Conservation (phyloP, 1,139 yeast genomes). For the Saccharomyces uvarum region DNA sequence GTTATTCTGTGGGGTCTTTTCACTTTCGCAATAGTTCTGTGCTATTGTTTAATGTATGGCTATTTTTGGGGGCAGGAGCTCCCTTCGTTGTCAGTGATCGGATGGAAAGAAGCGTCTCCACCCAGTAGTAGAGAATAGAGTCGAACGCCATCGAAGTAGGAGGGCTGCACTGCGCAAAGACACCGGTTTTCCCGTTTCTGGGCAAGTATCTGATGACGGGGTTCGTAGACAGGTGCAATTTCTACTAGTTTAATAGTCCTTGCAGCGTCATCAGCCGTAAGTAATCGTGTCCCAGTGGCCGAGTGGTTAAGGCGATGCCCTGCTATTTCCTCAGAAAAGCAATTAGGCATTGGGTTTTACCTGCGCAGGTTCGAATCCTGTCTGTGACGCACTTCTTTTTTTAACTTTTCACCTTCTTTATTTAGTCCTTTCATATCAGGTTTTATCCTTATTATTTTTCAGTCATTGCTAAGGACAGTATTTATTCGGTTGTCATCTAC, state of each 20-base stretch:
- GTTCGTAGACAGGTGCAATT: too few species aligned
- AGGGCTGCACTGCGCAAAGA: too few species aligned
- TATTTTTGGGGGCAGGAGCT: neutral
- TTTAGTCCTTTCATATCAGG: neutral
- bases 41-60: neutral
- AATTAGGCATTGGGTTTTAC: constrained; percentile 47
- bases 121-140: neutral
- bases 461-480: neutral
- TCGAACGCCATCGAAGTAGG: neutral
- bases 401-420: neutral
- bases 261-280: too few species aligned
- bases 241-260: too few species aligned
- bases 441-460: neutral
- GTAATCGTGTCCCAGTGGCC: constrained; percentile 54
- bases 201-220: too few species aligned
- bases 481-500: neutral
- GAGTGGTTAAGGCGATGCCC: constrained; percentile 88
- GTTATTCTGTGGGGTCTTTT: neutral
- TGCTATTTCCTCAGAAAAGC: constrained; percentile 42
- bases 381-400: constrained; percentile 42
- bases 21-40: neutral
- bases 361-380: constrained; percentile 63
- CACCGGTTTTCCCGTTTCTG: too few species aligned
- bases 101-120: neutral
- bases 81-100: neutral